Base-by-base conservation (phyloP, 2,329 filamentous ascomycete species). In the Fusarium sp. region DNA sequence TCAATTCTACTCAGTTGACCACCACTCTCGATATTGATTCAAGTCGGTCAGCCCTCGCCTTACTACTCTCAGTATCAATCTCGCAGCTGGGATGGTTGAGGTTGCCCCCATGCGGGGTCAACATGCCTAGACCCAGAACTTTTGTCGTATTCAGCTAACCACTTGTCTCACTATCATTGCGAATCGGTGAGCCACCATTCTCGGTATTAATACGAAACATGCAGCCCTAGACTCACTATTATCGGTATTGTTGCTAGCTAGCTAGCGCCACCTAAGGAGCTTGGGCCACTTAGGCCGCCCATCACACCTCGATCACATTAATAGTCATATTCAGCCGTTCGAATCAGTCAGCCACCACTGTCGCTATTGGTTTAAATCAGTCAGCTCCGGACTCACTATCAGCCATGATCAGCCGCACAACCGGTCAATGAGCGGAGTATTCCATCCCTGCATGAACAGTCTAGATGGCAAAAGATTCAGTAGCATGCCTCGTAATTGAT, bases 241-340 rank as follows among this genome's bases (percentile, higher is more conserved):
- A 27, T 15, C 47, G 31, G 47, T 13, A 4, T 7, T 3, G 2
- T 50, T 3, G 8, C 4, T 35, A 35, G 47, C 4, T 25, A 50
- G n/a, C 31, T 35, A 50, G 31, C 12, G 47, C n/a, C n/a, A 25
- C n/a, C n/a, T 25, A 35, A 11, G 47, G 31, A 50, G 47, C 47
- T 25, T 35, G 47, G 31, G 47, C 47, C 31, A n/a, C 47, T 31
- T 25, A 50, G 31, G 47, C 47, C 31, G 31, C 47, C 47, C 35
- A 50, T 50, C 47, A 50, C 17, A n/a, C 47, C 31, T 20, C n/a
- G 31, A 50, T 22, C 11, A 13, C n/a, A 25, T 5, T 4, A 4
- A 50, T 45, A 56, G 27, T 25, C 4, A 7, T 35, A 3, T 1
- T 56, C 39, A 56, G 29, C 53, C 53, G 25, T 55, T 45, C 38